Evolutionary conservation across 192 early-diverging fungal genomes (phyloP), one percentile per base, ranked within the genome.

Genomic region (Coemansia sp.): DNA sequence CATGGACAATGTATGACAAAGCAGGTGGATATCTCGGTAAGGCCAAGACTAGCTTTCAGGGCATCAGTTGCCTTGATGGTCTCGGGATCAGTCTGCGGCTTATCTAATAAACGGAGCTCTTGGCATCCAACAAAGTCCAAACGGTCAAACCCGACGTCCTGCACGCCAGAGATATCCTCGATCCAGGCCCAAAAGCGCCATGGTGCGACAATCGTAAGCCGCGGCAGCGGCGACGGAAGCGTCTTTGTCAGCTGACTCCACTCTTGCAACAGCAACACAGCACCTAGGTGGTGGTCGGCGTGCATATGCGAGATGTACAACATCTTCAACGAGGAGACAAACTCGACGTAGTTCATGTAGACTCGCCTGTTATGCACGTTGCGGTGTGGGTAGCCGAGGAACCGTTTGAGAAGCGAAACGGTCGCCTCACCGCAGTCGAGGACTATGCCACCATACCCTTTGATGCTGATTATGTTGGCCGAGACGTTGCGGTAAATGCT

Each of bases 301-400:
- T 99, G 97, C 81, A 99, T 76, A 72, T 99, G 97, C 37, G 94
- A 96, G 9, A 99, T 84, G 77, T 94, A 97, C 56, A 99, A 66
- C 9, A 90, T 75, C 58, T 84, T 81, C 29, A 99, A 57, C 10
- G 70, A 68, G 10, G 60, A 58, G 12, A 97, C 66, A 49, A 83
- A 84, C 25, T 87, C 76, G 10, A 82, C 74, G 35, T 75, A 71
- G 45, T 42, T 65, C 58, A 63, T 65, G 8, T 60, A 20, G 45
- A 76, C 57, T 8, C 88, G 69, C n/a, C 56, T 70, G 51, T 84
- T 82, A 51, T 68, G 57, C 5, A 59, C 34, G 56, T 77, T 81
- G 57, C 70, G 79, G 20, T 65, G 56, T 20, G 74, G 67, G 28
- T 72, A 72, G 23, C 89, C 92, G 65, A 92, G 89, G 33, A 84